phyloP scores from a whole-genome alignment of 257 asterid genomes.

The Avicennia marina region DNA sequence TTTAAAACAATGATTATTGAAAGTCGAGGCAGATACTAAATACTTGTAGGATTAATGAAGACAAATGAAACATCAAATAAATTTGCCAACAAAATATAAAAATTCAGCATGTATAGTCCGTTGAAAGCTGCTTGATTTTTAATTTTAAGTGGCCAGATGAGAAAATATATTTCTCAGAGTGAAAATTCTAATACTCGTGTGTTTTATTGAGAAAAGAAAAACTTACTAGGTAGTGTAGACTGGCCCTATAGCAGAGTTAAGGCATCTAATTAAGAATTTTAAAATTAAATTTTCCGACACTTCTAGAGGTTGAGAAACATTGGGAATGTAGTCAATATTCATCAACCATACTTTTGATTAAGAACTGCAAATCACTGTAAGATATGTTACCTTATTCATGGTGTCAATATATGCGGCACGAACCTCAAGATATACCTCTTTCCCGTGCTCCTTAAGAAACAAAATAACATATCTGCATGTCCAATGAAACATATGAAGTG shows the following conservation, averaged over 20 bases:
- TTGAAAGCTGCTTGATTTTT: background rate
- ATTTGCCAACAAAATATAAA: conserved; percentile 2
- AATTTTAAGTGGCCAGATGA: background rate
- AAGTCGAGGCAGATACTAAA: too few species aligned
- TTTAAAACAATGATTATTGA: too few species aligned
- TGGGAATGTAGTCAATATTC: conserved; percentile 12
- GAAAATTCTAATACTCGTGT: background rate
- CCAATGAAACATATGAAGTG: conserved; percentile 11
- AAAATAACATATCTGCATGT: conserved; percentile 67
- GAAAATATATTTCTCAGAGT: background rate
- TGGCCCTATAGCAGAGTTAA: conserved; percentile 1
- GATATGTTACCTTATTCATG: conserved; percentile 78
- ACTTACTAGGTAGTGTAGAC: background rate
- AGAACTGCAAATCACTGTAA: conserved; percentile 11
- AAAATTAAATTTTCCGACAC: conserved; percentile 1
- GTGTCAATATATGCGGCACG: conserved; percentile 97
- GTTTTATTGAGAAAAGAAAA: conserved; percentile 7
- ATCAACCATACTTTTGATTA: conserved; percentile 18
- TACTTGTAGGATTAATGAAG: too few species aligned
- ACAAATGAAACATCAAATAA: too few species aligned
- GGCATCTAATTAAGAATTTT: background rate
- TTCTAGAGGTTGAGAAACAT: background rate
- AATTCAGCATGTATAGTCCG: background rate
- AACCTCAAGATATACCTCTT: conserved; percentile 81
- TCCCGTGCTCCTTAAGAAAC: conserved; percentile 93